These are phyloP conservation scores for Xylariaceae sp. DNA, from an alignment of 2,329 filamentous ascomycete genomes.

Conservation along the genomic window DNA sequence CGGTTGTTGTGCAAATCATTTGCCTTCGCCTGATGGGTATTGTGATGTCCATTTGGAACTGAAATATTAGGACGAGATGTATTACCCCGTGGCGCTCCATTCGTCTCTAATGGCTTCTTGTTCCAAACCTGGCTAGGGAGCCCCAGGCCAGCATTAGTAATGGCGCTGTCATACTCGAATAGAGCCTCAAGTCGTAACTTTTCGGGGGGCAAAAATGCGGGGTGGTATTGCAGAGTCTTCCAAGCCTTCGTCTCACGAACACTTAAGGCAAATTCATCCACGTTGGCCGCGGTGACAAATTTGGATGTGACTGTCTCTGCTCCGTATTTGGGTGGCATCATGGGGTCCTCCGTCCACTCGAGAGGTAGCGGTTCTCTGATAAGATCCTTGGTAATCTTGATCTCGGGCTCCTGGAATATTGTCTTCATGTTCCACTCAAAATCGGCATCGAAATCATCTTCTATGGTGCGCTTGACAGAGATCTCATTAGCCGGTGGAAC, in stretches of 20 bases:
- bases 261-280: constrained; percentile 30
- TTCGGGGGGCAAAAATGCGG: constrained; percentile 22
- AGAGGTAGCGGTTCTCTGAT: constrained; percentile 29
- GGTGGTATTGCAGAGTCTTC: constrained; percentile 28
- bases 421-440: constrained; percentile 23
- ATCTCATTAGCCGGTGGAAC: neutral
- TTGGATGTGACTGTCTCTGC: constrained; percentile 28
- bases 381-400: constrained; percentile 23
- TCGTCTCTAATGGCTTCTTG: constrained; percentile 11
- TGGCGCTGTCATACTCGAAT: constrained; percentile 18
- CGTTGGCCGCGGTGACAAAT: constrained; percentile 27
- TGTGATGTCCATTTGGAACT: constrained; percentile 1
- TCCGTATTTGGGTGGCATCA: constrained; percentile 29
- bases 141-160: neutral
- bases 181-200: constrained; percentile 20
- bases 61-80: neutral
- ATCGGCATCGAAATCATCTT: constrained; percentile 13
- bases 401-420: constrained; percentile 25
- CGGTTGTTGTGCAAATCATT: neutral
- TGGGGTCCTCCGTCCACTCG: constrained; percentile 29
- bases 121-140: neutral
- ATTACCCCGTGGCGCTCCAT: constrained; percentile 2
- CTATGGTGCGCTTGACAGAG: neutral
- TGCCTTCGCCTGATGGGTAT: neutral
- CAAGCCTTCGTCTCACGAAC: constrained; percentile 30